Percentiles rank a stretch among this genome's conserved stretches.
Evolutionary conservation across 2,329 filamentous ascomycete species (phyloP).

Genomic region (Trichophyton benhamiae): DNA sequence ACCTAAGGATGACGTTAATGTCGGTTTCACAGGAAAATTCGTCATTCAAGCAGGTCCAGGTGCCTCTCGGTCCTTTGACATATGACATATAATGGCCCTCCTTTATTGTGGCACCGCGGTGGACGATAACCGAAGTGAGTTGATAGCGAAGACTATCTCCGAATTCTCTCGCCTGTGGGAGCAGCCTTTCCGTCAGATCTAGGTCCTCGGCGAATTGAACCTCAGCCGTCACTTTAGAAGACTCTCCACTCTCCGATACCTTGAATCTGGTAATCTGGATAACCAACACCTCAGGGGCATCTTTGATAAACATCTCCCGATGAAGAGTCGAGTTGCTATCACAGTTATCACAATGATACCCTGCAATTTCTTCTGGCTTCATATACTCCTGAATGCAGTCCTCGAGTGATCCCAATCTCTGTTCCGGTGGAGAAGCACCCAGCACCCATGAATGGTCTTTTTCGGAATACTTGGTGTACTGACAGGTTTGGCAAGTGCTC

Average conservation of each 20-base stretch:
- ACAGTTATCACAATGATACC: constrained; percentile 5
- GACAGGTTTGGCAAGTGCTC: constrained; percentile 7
- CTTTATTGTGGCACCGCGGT: constrained; percentile 1
- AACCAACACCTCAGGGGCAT: constrained; percentile 12
- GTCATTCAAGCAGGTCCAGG: constrained; percentile 9
- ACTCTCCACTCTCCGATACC: background rate
- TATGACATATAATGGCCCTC: constrained; percentile 10
- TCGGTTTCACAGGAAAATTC: background rate
- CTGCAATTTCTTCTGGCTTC: background rate
- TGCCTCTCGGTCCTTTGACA: constrained; percentile 7
- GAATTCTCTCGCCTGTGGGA: background rate
- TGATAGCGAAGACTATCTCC: constrained; percentile 8
- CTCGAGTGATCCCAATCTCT: background rate
- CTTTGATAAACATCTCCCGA: constrained; percentile 8
- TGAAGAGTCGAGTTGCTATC: background rate
- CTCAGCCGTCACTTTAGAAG: background rate
- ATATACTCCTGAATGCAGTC: constrained; percentile 1
- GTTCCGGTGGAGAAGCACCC: background rate
- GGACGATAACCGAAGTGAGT: constrained; percentile 8
- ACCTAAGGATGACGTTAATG: background rate
- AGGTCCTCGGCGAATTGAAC: constrained; percentile 9
- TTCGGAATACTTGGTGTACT: background rate
- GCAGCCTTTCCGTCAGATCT: constrained; percentile 9
- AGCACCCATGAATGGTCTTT: background rate
- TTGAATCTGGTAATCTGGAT: constrained; percentile 10